phyloP scores from a whole-genome alignment of 768 basidiomycete genomes.

The Pleurotus tuoliensis region DNA sequence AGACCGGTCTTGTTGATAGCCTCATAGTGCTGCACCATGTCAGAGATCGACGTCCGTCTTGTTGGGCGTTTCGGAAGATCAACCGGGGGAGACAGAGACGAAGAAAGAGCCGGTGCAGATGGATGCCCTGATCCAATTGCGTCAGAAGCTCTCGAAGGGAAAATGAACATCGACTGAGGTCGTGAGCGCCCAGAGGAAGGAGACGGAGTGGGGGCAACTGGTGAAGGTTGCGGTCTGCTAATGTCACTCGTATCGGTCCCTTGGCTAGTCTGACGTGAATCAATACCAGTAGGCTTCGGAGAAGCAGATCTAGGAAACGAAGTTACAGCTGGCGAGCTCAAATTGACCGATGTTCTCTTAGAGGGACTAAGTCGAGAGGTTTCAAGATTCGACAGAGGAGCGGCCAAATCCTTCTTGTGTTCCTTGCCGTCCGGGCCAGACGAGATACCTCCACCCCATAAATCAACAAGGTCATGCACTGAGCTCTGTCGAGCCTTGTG shows the following conservation, averaged over 20 bases:
- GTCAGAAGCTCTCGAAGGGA: conserved; percentile 47
- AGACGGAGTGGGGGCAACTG: conserved; percentile 18
- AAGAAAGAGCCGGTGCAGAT: conserved; percentile 30
- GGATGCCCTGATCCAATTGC: conserved; percentile 32
- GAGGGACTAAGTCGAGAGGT: neutral
- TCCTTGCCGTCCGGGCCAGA: conserved; percentile 38
- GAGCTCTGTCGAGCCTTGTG: conserved; percentile 70
- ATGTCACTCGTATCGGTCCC: conserved; percentile 9
- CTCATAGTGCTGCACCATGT: conserved; percentile 84
- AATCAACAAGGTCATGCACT: conserved; percentile 77
- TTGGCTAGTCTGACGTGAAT: conserved; percentile 9
- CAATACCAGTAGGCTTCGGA: conserved; percentile 19
- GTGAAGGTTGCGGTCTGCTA: conserved; percentile 17
- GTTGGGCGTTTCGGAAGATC: conserved; percentile 31
- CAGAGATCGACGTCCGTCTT: conserved; percentile 74
- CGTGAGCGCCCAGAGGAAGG: conserved; percentile 46
- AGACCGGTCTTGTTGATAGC: conserved; percentile 42
- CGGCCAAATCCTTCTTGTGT: conserved; percentile 9
- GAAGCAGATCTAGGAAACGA: conserved; percentile 15
- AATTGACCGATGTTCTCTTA: conserved; percentile 11
- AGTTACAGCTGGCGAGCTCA: neutral
- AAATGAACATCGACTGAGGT: conserved; percentile 80
- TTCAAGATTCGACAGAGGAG: conserved; percentile 16
- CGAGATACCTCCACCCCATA: conserved; percentile 61
- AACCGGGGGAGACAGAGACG: neutral